Base-by-base conservation (phyloP, 169 alveolate species). In the Plasmodium gaboni region DNA sequence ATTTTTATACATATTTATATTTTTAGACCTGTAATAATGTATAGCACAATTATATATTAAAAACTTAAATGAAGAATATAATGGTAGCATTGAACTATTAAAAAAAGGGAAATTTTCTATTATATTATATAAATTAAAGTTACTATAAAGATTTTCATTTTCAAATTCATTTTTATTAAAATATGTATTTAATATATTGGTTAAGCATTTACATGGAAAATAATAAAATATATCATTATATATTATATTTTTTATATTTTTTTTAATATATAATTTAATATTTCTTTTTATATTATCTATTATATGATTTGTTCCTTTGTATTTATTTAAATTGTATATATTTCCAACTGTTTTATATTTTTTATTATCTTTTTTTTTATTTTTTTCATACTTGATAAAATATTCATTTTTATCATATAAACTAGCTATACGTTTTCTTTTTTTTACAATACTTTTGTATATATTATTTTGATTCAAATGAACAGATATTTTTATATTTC, bases 51-150 rank as follows among this genome's bases (percentile, higher is more conserved):
- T 83, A 71, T 83, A 83, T n/a, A 83, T 68, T 19, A 83, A 68
- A 57, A 63, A 83, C 60, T 83, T 67, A 9, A 83, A 61, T n/a
- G 91, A 67, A 26, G 67, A 68, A 57, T 83, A 83, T 83, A 83
- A 68, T 13, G 91, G 91, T 2, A 83, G 32, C 80, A 83, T 83
- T 4, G 91, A 68, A 50, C 61, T 83, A 6, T 65, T 83, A 10
- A 51, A 51, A 9, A 53, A 55, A 42, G 91, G 91, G 22, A 68
- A 83, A 57, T 60, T 83, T 59, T 83, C 91, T 19, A 83, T 83
- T 13, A 83, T 53, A 68, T 68, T 83, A 53, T 83, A 67, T 4
- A 83, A 60, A 72, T 83, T 68, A 83, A 83, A 83, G 44, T 42
- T 53, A 15, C 63, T 67, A 63, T 67, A 83, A 38, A 17, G 19